Evolutionary conservation across 768 basidiomycete species (phyloP), one percentile per base, ranked within the genome.

Genomic region (Mrakia hoshinonis): DNA sequence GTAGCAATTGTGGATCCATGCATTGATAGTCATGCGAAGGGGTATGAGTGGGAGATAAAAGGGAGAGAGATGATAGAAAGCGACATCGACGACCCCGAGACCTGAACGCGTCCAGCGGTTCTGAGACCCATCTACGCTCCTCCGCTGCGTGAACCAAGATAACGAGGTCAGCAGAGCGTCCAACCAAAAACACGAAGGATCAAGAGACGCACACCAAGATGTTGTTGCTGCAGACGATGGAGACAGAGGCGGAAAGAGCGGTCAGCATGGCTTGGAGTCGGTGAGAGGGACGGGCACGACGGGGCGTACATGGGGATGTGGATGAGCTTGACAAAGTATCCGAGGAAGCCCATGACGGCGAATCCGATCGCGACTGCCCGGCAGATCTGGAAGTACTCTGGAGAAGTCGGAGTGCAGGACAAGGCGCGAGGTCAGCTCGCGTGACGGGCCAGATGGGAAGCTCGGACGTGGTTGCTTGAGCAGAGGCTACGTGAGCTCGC

Each of bases 341-440:
- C 96, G 79, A 99, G 93, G 85, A 97, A 95, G 20, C 96, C 96
- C 94, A 98, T 98, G 75, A 99, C 91, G 64, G 89, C 92, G 78
- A 99, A 99, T 18, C 96, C 96, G 73, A 98, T 88, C 2, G 93
- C 93, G 68, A 99, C 92, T 43, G 96, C 96, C 79, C 87, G 89
- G 83, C 89, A 98, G 75, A 99, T 94, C 79, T 95, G 92, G 51
- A 86, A 75, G 81, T 94, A 99, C 80, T 99, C 96, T 99, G n/a
- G 62, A 6, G 9, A 26, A n/a, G 24, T 34, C 39, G 73, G 48
- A 71, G 54, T 26, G 60, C 60, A 26, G 6, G 36, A 66, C 4
- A 26, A 31, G 49, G 29, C 24, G 73, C 64, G 48, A 22, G 29
- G 38, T 68, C 69, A 68, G 54, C 24, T 47, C 1, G n/a, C 29